phyloP scores from a whole-genome alignment of 441 rosid species.

The Adansonia rubrostipa region DNA sequence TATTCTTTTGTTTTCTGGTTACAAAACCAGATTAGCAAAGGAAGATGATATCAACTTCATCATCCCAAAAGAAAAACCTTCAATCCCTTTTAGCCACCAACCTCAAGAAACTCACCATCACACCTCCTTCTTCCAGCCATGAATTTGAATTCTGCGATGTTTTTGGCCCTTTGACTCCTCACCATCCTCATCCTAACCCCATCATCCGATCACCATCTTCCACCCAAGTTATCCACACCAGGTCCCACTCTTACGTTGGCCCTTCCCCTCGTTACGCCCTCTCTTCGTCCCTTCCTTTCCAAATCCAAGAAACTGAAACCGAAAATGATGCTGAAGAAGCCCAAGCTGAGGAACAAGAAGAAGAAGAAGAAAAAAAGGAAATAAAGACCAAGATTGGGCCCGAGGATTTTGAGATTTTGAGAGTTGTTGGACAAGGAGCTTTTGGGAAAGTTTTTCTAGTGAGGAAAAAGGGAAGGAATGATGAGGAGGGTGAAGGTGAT shows the following conservation, averaged over 20 bases:
- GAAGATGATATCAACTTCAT: slow-evolving; percentile 43
- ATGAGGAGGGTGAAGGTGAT: slow-evolving; percentile 39
- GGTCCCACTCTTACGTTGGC: slow-evolving; percentile 78
- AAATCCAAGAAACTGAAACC: slow-evolving; percentile 32
- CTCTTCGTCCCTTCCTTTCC: slow-evolving; percentile 56
- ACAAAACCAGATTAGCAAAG: too few species aligned
- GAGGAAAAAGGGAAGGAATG: slow-evolving; percentile 40
- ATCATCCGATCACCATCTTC: slow-evolving; percentile 35
- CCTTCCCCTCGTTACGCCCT: slow-evolving; percentile 72
- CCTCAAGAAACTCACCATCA: slow-evolving; percentile 65
- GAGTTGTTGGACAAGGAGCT: slow-evolving; percentile 76
- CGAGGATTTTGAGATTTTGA: slow-evolving; percentile 64
- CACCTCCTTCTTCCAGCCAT: slow-evolving; percentile 37
- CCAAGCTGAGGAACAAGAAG: background rate
- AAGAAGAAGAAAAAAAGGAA: slow-evolving; percentile 18
- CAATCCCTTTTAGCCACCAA: slow-evolving; percentile 50
- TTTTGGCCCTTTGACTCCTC: slow-evolving; percentile 58
- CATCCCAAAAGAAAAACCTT: slow-evolving; percentile 52
- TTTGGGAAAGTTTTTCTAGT: slow-evolving; percentile 79
- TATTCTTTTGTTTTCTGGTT: too few species aligned
- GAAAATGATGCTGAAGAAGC: slow-evolving; percentile 22
- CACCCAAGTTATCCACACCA: slow-evolving; percentile 53
- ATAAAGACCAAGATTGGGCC: slow-evolving; percentile 46
- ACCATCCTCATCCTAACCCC: slow-evolving; percentile 14
- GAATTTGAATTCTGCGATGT: slow-evolving; percentile 63